Base-by-base conservation (phyloP, 2,329 filamentous ascomycete genomes). In the Xylariaceae sp. region DNA sequence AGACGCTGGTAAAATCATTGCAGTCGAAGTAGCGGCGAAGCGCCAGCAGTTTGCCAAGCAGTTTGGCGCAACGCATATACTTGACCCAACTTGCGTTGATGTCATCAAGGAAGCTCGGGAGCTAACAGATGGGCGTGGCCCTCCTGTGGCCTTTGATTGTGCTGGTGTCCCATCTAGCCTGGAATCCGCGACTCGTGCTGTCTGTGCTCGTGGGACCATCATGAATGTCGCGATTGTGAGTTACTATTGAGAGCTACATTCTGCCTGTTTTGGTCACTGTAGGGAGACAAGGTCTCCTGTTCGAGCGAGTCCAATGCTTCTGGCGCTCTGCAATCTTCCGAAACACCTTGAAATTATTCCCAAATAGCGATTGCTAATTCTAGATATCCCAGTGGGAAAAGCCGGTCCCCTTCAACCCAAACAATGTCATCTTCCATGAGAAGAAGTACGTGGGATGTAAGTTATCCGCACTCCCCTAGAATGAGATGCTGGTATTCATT, bases 61-160 rank as follows among this genome's bases (percentile, higher is more conserved):
- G 2, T 85, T 84, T 56, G 85, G 85, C 2, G 85, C 84, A 1
- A 78, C 82, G 14, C 73, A 81, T 46, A 71, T 86, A 14, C 62
- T 87, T 4, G 78, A 86, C 65, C 83, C 84, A 2, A 72, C 69
- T 12, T 74, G 77, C 9, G 77, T 83, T 39, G 77, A 84, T 58
- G 68, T 86, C 0, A 76, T 80, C 1, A 69, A 76, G 7, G 71
- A 71, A 1, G 76, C 78, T 1, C 74, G 75, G 43, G 74, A 79
- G 17, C 65, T 87, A 33, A 84, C 78, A 5, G 75, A 76, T 2
- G 73, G 75, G 0, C 71, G 74, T 1, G 85, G 85, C 0, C 82
- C 81, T 1, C 81, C 87, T 64, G 75, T 87, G 2, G 81, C 83
- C 0, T 86, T 87, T 60, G 85, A 89, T 60, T 85, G 84, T 28